Conservation (phyloP, 2,329 filamentous ascomycete species). For the Penicillium brevicompactum region DNA sequence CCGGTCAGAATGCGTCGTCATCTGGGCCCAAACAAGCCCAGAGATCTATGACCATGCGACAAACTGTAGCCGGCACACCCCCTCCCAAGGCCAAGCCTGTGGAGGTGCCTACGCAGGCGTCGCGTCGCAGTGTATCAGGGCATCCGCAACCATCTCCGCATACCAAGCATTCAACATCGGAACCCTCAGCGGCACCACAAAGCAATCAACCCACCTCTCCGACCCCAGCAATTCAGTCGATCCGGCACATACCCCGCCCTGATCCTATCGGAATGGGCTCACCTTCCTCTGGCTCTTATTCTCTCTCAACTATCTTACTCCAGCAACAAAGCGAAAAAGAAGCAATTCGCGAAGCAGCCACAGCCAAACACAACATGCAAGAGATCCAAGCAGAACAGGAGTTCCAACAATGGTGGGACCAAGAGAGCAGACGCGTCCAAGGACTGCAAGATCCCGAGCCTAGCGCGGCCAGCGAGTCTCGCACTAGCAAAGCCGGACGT, state of each 20-base stretch:
- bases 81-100: slow-evolving; percentile 28
- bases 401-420: slow-evolving; percentile 70
- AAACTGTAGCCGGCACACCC: slow-evolving; percentile 57
- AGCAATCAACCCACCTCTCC: slow-evolving; percentile 27
- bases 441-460: slow-evolving; percentile 31
- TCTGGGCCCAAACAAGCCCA: slow-evolving; percentile 30
- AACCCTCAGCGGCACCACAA: slow-evolving; percentile 33
- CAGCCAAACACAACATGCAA: slow-evolving; percentile 81
- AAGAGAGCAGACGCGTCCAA: slow-evolving; percentile 42
- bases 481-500: slow-evolving; percentile 15
- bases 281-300: slow-evolving; percentile 68
- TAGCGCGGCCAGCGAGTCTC: slow-evolving; percentile 13
- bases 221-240: slow-evolving; percentile 40
- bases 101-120: slow-evolving; percentile 48
- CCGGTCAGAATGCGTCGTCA: slow-evolving; percentile 33
- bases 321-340: slow-evolving; percentile 86
- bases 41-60: slow-evolving; percentile 61
- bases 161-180: slow-evolving; percentile 21
- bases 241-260: slow-evolving; percentile 53
- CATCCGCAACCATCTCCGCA: slow-evolving; percentile 17
- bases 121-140: slow-evolving; percentile 41
- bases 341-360: slow-evolving; percentile 74
- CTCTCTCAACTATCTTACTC: slow-evolving; percentile 84
- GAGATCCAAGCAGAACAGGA: slow-evolving; percentile 97
- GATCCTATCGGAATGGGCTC: slow-evolving; percentile 35